Conservation (phyloP, 108 stramenopile species). For the Cyclotella baltica region DNA sequence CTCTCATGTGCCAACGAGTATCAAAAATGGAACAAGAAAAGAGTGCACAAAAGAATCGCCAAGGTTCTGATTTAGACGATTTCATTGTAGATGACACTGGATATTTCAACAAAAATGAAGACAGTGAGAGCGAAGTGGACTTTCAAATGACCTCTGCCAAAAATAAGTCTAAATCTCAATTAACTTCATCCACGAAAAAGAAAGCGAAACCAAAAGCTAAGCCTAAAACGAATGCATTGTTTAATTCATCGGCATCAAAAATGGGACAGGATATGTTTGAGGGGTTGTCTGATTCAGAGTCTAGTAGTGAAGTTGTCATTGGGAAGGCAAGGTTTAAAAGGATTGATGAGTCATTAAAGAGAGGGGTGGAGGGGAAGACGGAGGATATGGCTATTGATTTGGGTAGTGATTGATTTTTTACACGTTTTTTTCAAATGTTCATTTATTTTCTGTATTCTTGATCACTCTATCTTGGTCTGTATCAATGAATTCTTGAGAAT, state of each 20-base stretch:
- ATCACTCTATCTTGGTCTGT: too few relatives aligned
- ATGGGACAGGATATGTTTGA: background rate
- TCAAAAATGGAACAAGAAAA: background rate
- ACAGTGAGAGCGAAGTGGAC: background rate
- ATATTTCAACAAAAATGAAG: background rate
- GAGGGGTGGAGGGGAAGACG: background rate
- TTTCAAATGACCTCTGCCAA: background rate
- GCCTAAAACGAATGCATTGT: constrained; percentile 10
- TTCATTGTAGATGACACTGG: constrained; percentile 10
- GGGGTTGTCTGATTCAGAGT: background rate
- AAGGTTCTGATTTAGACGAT: background rate
- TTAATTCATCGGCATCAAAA: background rate
- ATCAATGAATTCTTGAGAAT: too few relatives aligned
- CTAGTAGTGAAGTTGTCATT: background rate
- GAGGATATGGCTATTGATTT: constrained; percentile 23
- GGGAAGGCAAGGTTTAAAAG: background rate
- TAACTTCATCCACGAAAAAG: background rate
- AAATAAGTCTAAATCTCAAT: background rate
- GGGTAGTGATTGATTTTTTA: constrained; percentile 21
- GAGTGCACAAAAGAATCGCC: background rate
- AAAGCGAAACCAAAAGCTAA: background rate
- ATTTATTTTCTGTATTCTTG: too few relatives aligned
- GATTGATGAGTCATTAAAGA: background rate
- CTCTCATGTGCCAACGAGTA: background rate
- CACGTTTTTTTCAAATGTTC: too few relatives aligned